Evolutionary conservation across 2,329 filamentous ascomycete genomes (phyloP), one percentile per base, ranked within the genome.

Genomic region (Cercospora zeae-maydis): DNA sequence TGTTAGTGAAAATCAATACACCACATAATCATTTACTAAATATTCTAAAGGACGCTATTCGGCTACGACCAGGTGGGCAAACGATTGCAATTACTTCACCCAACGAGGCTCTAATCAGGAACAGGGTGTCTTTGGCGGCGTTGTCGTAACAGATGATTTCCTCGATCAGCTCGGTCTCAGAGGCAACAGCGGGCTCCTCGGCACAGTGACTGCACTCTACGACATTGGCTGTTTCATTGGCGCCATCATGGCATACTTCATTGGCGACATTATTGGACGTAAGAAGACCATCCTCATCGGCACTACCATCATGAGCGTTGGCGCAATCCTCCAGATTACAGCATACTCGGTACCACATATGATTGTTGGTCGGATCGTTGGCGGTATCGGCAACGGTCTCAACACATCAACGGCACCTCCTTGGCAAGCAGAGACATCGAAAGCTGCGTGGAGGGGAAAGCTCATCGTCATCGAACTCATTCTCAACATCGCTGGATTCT

Each of bases 211-310:
- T 0, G 83, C 83, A 1, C 81, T 85, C 59, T 86, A 86, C 71
- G 82, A 86, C 65, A 78, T 86, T 30, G 84, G 84, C 8, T 86
- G 84, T 70, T 86, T 87, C 72, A 75, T 86, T 56, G 85, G 85
- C 10, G 83, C 79, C 1, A 74, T 83, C 37, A 67, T 78, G 2
- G 78, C 81, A 14, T 81, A 85, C 51, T 70, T 75, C 16, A 70
- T 81, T 27, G 82, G 82, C 11, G 82, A 83, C 37, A 72, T 69
- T 0, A 72, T 83, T 1, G 81, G 82, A 19, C 75, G 82, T 27
- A 81, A 80, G 64, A 81, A 78, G 59, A 78, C 76, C 24, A 75
- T 84, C 36, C 69, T 83, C 33, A 65, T 81, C 1, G 81, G 81
- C 11, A 81, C 80, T 0, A 78, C 77, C 0, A 79, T 83, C 63